phyloP scores from a whole-genome alignment of 176 grass and related monocot genomes.

The Bothriochloa decipiens region DNA sequence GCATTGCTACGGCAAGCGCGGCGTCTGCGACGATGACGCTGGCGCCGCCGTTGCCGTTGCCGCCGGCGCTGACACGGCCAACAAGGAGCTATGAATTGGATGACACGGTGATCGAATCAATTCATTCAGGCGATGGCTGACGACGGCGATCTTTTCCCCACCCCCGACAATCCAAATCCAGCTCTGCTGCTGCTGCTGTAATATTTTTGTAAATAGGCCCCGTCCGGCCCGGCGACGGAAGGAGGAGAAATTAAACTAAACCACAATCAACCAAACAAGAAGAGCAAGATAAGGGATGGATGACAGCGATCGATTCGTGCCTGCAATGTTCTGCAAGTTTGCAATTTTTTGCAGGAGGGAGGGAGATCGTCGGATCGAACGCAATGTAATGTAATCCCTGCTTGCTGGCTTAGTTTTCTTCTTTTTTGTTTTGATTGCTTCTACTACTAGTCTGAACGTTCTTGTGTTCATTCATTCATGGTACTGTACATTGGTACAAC shows the following conservation, averaged over 20 bases:
- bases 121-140: background rate
- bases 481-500: no score
- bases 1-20: slow-evolving; percentile 66
- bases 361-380: background rate
- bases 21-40: slow-evolving; percentile 46
- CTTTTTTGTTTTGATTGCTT: background rate
- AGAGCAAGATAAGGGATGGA: slow-evolving; percentile 11
- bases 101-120: background rate
- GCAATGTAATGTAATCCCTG: slow-evolving; percentile 8
- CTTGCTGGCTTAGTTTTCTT: slow-evolving; percentile 3
- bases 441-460: background rate
- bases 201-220: slow-evolving; percentile 50
- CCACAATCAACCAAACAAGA: background rate
- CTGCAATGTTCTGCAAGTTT: background rate
- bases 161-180: background rate
- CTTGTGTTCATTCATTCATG: slow-evolving; percentile 4
- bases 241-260: slow-evolving; percentile 25
- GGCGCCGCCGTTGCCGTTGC: no score
- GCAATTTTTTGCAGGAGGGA: background rate
- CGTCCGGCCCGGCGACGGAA: background rate
- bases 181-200: slow-evolving; percentile 11
- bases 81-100: background rate
- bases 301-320: background rate
- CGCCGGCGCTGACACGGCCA: background rate
- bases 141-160: background rate